These are phyloP conservation scores for Gardenia jasminoides DNA, from an alignment of 257 asterid species.

Conservation along the genomic window DNA sequence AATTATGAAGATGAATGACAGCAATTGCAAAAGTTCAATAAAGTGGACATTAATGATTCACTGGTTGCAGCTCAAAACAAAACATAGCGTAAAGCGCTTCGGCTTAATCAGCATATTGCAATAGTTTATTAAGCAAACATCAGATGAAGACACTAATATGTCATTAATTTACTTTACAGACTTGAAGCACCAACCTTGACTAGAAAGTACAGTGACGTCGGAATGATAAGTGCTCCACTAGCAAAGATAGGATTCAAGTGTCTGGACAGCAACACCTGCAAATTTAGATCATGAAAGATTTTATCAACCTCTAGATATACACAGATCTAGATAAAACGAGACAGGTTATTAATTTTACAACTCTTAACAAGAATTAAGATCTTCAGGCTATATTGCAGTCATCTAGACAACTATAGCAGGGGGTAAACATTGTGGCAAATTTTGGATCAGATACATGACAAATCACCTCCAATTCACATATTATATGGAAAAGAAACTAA, in stretches of 20 bases:
- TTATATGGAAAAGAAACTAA: neutral
- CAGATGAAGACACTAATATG: neutral
- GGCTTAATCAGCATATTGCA: neutral
- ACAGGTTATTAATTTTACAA: neutral
- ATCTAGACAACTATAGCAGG: neutral
- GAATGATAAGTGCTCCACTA: slow-evolving; percentile 80
- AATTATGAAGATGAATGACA: neutral
- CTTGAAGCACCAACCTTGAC: slow-evolving; percentile 59
- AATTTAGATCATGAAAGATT: slow-evolving; percentile 10
- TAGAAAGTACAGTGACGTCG: slow-evolving; percentile 71
- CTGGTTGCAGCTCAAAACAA: neutral
- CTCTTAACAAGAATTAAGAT: neutral
- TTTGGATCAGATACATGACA: neutral
- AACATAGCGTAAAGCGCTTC: neutral
- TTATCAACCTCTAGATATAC: slow-evolving; percentile 8
- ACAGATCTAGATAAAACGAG: neutral
- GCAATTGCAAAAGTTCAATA: neutral
- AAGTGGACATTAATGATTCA: neutral
- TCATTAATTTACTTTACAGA: slow-evolving; percentile 3
- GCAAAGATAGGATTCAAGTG: slow-evolving; percentile 65
- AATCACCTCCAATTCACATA: neutral
- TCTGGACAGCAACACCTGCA: slow-evolving; percentile 80
- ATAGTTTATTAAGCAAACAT: neutral
- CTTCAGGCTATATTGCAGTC: neutral
- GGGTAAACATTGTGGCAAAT: neutral